Conservation (phyloP, 805 yeast genomes). For the Teunomyces panamensis region DNA sequence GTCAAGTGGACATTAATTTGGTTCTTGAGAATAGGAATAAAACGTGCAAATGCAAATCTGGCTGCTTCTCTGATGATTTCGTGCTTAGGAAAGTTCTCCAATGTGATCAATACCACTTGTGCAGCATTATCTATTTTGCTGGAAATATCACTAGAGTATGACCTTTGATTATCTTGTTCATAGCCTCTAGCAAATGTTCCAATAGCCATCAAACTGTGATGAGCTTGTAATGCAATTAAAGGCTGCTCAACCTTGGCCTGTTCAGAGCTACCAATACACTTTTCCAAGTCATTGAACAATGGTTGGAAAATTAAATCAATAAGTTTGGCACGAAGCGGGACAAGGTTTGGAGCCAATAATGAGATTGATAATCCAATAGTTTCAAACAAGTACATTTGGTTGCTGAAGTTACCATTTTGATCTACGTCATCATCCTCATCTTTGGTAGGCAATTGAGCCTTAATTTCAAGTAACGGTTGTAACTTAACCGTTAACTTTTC, state of each 20-base stretch:
- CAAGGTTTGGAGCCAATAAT: slow-evolving; percentile 21
- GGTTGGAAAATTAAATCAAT: slow-evolving; percentile 73
- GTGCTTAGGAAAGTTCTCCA: slow-evolving; percentile 66
- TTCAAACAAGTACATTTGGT: slow-evolving; percentile 82
- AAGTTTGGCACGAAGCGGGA: slow-evolving; percentile 37
- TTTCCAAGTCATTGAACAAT: slow-evolving; percentile 66
- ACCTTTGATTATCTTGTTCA: slow-evolving; percentile 46
- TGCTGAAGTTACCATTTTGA: slow-evolving; percentile 59
- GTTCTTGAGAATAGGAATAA: slow-evolving; percentile 68
- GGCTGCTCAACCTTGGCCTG: slow-evolving; percentile 35
- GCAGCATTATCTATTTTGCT: slow-evolving; percentile 59
- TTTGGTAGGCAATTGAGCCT: slow-evolving; percentile 50
- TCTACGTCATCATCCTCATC: slow-evolving; percentile 57
- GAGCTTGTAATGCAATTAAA: slow-evolving; percentile 64
- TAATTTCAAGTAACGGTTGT: slow-evolving; percentile 59
- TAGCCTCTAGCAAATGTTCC: slow-evolving; percentile 90
- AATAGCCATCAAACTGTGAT: slow-evolving; percentile 82
- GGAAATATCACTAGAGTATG: slow-evolving; percentile 38
- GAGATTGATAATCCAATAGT: slow-evolving; percentile 76
- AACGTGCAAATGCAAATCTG: slow-evolving; percentile 81
- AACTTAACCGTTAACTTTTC: slow-evolving; percentile 60
- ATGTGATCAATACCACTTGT: slow-evolving; percentile 77
- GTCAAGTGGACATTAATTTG: slow-evolving; percentile 49
- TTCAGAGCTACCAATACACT: slow-evolving; percentile 43
- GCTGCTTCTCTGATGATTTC: slow-evolving; percentile 80